Evolutionary conservation across 192 early-diverging fungal genomes (phyloP).

Genomic region (Allomyces javanicus): DNA sequence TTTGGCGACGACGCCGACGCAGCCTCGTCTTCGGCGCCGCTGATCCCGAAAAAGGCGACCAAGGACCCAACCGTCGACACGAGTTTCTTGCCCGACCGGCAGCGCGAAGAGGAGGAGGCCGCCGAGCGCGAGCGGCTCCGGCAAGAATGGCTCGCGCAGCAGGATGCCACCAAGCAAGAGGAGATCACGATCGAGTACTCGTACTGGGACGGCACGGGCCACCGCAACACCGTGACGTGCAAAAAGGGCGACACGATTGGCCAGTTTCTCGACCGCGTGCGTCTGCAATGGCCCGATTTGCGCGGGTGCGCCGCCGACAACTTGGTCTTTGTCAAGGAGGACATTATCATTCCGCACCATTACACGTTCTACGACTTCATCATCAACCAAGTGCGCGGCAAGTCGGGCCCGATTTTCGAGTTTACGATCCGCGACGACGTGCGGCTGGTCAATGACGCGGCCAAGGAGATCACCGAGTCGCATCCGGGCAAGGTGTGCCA

Average conservation of each 20-base stretch:
- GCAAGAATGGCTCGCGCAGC: slow-evolving; percentile 61
- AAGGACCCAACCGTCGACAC: slow-evolving; percentile 87
- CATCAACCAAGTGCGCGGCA: slow-evolving; percentile 83
- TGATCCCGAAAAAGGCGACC: slow-evolving; percentile 18
- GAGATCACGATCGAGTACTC: slow-evolving; percentile 69
- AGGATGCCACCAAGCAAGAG: slow-evolving; percentile 70
- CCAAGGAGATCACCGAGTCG: slow-evolving; percentile 54
- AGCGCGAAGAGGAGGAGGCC: slow-evolving; percentile 65
- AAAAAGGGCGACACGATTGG: slow-evolving; percentile 71
- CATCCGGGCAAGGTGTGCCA: slow-evolving; percentile 90
- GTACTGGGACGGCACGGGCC: slow-evolving; percentile 94
- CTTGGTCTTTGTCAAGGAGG: slow-evolving; percentile 83
- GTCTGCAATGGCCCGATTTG: slow-evolving; percentile 63
- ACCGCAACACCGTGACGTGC: slow-evolving; percentile 62
- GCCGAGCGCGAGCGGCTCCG: slow-evolving; percentile 49
- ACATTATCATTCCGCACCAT: slow-evolving; percentile 83
- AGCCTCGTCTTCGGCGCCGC: not conserved
- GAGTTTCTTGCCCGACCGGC: slow-evolving; percentile 73
- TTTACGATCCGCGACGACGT: slow-evolving; percentile 93
- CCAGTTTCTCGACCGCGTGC: slow-evolving; percentile 65
- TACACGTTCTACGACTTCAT: slow-evolving; percentile 90
- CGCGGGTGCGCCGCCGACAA: slow-evolving; percentile 62
- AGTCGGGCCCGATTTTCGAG: slow-evolving; percentile 80
- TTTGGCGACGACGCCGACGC: slow-evolving; percentile 48
- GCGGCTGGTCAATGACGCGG: slow-evolving; percentile 58